These are phyloP conservation scores for Colletotrichum tanaceti DNA, from an alignment of 2,329 filamentous ascomycete genomes.

Conservation along the genomic window DNA sequence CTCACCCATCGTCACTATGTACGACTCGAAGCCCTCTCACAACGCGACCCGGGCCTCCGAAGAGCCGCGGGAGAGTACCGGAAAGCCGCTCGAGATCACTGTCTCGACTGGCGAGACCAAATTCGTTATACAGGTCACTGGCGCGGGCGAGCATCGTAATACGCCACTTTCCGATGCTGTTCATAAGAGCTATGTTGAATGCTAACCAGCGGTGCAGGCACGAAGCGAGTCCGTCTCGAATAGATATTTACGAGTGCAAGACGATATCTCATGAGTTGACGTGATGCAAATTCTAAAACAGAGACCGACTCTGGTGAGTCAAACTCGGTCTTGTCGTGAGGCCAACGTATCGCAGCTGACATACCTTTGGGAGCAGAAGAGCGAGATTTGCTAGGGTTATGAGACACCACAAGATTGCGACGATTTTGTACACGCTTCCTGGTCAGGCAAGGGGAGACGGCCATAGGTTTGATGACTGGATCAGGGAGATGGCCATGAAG, in stretches of 20 bases:
- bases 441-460: accelerated
- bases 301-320: neutral
- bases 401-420: too few species aligned
- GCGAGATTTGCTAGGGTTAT: neutral
- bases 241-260: neutral
- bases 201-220: neutral
- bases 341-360: neutral
- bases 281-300: too few species aligned
- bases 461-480: neutral
- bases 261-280: too few species aligned
- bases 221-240: constrained; percentile 3
- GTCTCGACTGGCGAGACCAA: neutral
- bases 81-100: neutral
- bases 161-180: neutral
- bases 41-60: neutral
- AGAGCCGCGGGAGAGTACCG: neutral
- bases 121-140: neutral
- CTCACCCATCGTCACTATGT: neutral
- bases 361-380: neutral
- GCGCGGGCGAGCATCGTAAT: neutral
- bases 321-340: neutral
- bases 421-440: neutral
- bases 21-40: neutral
- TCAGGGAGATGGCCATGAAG: too few species aligned
- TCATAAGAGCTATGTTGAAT: too few species aligned